Base-by-base conservation (phyloP, 1,284 basidiomycete genomes). In the Austroboletus niveus region DNA sequence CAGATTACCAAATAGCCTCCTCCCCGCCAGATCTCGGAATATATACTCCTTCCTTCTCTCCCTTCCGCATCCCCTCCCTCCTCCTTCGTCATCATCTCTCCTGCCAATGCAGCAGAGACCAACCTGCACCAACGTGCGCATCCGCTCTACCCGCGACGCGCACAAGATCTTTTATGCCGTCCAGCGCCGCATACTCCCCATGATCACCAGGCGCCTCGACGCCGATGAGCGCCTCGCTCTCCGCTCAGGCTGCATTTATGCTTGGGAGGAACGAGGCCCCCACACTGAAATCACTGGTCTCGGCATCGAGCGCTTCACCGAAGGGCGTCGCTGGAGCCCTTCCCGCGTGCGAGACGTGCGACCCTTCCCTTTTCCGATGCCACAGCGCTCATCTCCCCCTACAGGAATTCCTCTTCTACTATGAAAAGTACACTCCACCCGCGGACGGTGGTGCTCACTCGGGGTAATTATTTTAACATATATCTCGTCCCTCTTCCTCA, bases 261-360 rank as follows among this genome's bases (percentile, higher is more conserved):
- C 88, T 49, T 92, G 89, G 89, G 89, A 92, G 68, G 89, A 90
- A 65, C 78, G 87, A 49, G 85, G 85, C 9, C 85, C 84, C 34
- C 84, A 87, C 53, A 85, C 85, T 34, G 82, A 84, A 64, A 81
- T 88, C 15, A 88, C 86, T 1, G 88, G 87, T 12, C 75, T 89
- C 45, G 86, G 87, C 35, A 90, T 90, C 66, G 88, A 90, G 57
- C 75, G 82, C 12, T 84, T 84, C 73, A 92, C 87, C 4, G 88
- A 89, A 66, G 89, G 86, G 39, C 80, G 87, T 63, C 76, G 84
- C 57, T 90, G 87, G 87, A 86, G 84, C 41, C 84, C 87, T 38
- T 87, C 84, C 54, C 78, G 88, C 47, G 87, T 89, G 49, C 79
- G 88, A 69, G 87, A 90, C 64, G 87, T 89, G 60, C 59, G 85